Base-by-base conservation (phyloP, 2,329 filamentous ascomycete species). In the Dactylonectria estremocensis region DNA sequence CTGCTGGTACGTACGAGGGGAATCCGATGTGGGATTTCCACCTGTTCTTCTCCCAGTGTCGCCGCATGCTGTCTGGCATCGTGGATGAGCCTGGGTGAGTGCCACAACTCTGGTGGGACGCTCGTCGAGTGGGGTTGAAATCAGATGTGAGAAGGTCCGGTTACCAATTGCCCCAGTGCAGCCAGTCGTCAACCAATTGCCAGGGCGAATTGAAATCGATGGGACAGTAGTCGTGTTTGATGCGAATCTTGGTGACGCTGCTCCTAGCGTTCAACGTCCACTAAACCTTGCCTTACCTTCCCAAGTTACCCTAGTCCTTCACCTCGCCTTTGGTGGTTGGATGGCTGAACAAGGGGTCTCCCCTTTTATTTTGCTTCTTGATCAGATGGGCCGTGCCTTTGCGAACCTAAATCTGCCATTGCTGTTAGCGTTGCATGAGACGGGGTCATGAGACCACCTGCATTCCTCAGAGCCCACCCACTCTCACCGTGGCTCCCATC, bases 371-470 rank as follows among this genome's bases (percentile, higher is more conserved):
- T 48, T 18, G 28, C 61, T 66, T 61, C 28, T 56, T 69, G 68
- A 73, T 75, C 72, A 76, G 69, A 76, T 75, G 72, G 69, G 68
- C 64, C 72, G 70, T 72, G 61, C 58, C 66, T 74, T 73, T 68
- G 57, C 71, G 73, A 76, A 76, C 74, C 73, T 76, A 76, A 76
- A 67, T 74, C 69, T 72, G 67, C 72, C 70, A 71, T 73, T 72
- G 66, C 58, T 70, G 65, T 74, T 76, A 76, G 74, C 74, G 74
- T 74, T 69, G 71, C 74, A 76, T 75, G 58, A 54, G 71, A 65
- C 72, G 67, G 64, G 74, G 74, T 76, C 74, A 74, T 75, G 76
- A 76, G 74, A 76, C 74, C 74, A 72, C 66, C 59, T 76, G 73
- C 71, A 76, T 76, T 75, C 74, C 71, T 68, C 65, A 68, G 65